phyloP scores from a whole-genome alignment of 257 asterid genomes.

The Capsicum rhomboideum region DNA sequence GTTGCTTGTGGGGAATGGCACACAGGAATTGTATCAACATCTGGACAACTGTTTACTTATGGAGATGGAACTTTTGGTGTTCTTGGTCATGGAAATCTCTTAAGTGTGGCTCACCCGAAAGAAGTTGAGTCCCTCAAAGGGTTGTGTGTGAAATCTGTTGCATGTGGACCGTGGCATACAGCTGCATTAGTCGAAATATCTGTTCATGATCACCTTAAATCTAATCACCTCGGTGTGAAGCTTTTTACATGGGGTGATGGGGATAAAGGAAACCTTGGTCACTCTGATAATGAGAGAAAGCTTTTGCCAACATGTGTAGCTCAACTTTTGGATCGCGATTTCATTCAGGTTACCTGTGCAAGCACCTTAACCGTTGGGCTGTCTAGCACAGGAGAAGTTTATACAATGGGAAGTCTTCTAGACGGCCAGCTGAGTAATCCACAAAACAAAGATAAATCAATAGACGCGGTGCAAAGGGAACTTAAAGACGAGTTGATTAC shows the following conservation, averaged over 20 bases:
- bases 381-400: conserved; percentile 29
- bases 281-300: conserved; percentile 24
- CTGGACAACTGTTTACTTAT: conserved; percentile 29
- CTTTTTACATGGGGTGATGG: conserved; percentile 50
- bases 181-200: conserved; percentile 36
- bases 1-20: conserved; percentile 52
- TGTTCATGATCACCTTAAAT: conserved; percentile 11
- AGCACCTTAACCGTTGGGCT: conserved; percentile 26
- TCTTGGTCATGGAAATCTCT: conserved; percentile 41
- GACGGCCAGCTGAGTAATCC: conserved; percentile 37
- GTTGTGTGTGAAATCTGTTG: conserved; percentile 26
- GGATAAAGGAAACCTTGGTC: conserved; percentile 43
- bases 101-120: conserved; percentile 27
- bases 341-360: conserved; percentile 39
- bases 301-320: conserved; percentile 32
- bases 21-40: conserved; percentile 28
- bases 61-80: conserved; percentile 50
- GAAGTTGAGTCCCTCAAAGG: conserved; percentile 38
- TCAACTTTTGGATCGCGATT: conserved; percentile 31
- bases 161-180: conserved; percentile 51
- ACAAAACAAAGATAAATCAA: conserved; percentile 27
- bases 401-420: conserved; percentile 32
- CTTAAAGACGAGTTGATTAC: conserved; percentile 28
- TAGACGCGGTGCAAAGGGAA: conserved; percentile 25
- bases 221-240: conserved; percentile 21